Evolutionary conservation across 139 green algal species (phyloP).

Genomic region (Chloropicon primus): DNA sequence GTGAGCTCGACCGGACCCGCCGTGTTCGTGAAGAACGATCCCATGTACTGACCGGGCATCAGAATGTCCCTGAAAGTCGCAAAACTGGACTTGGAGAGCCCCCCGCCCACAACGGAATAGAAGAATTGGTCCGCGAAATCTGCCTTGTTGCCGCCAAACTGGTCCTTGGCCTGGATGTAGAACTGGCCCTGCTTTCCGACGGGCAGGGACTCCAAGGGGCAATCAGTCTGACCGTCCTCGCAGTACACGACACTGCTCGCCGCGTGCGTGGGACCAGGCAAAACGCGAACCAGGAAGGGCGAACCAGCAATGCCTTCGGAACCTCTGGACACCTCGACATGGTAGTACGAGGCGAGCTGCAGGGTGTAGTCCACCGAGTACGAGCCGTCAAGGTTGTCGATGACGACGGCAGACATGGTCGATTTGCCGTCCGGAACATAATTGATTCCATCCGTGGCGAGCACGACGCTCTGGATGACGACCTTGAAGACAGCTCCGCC

Average conservation of each 20-base stretch:
- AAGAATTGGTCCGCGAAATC: constrained; percentile 10
- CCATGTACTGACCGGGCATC: constrained; percentile 5
- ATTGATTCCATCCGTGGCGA: background rate
- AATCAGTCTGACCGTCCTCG: background rate
- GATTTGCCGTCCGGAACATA: background rate
- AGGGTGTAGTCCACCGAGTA: constrained; percentile 3
- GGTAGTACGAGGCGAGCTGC: background rate
- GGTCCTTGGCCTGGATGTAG: constrained; percentile 12
- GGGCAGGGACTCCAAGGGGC: background rate
- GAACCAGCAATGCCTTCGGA: background rate
- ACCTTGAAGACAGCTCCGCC: background rate
- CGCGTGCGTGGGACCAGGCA: background rate
- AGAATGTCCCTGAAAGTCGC: background rate
- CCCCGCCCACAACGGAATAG: constrained; percentile 5
- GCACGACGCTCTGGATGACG: background rate
- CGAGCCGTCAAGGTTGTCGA: background rate
- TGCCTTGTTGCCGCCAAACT: constrained; percentile 7
- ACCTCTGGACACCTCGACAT: background rate
- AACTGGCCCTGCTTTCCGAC: constrained; percentile 4
- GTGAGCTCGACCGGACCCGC: constrained; percentile 1
- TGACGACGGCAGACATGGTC: background rate
- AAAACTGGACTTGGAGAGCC: constrained; percentile 4
- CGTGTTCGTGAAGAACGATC: constrained; percentile 2
- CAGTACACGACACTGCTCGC: background rate
- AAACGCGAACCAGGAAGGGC: constrained; percentile 3